Base-by-base conservation (phyloP, 1,284 basidiomycete genomes). In the Cystobasidiaceae sp. region DNA sequence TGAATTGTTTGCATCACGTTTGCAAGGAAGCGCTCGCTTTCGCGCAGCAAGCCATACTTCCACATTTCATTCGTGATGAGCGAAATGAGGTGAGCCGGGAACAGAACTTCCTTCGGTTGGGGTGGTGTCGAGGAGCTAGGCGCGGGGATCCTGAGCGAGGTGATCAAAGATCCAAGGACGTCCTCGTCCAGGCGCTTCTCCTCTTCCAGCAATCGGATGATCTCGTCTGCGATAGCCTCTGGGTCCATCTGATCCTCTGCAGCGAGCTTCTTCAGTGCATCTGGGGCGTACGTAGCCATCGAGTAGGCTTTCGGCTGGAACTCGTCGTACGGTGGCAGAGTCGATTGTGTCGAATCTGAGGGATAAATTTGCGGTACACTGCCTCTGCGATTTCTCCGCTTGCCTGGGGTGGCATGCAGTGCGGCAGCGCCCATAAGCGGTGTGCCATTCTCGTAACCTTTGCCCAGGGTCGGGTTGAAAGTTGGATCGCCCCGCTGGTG, bases 41-140 rank as follows among this genome's bases (percentile, higher is more conserved):
- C 94, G 27, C 87, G 84, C 72, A 98, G 97, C 73, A 99, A 85
- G 28, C 93, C 93, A 74, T 97, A 92, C 80, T 97, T 97, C 96
- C 96, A 99, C 94, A 98, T 98, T 79, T 98, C 96, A 78, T 98
- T 99, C 21, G 93, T 96, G 67, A 97, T 88, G 54, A 98, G 81
- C 73, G 89, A 92, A 78, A 98, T 98, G 67, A 99, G 84, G 77
- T 98, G 97, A n/a, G 96, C 94, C 4, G 96, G 96, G 87, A 98
- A 99, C 44, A 99, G 82, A 60, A 98, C 93, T 78, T 99, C 96
- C 79, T 97, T 98, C 68, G 93, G 87, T 30, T 88, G 86, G 19
- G 93, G 90, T 1, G 93, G 90, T 74, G 91, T 96, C 63, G 89
- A 89, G 60, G 91, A 81, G 73, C 87, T 93, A 0, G 96, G 90